These are phyloP conservation scores for Calcarisporium arbuscula DNA, from an alignment of 2,329 filamentous ascomycete genomes.

Conservation along the genomic window DNA sequence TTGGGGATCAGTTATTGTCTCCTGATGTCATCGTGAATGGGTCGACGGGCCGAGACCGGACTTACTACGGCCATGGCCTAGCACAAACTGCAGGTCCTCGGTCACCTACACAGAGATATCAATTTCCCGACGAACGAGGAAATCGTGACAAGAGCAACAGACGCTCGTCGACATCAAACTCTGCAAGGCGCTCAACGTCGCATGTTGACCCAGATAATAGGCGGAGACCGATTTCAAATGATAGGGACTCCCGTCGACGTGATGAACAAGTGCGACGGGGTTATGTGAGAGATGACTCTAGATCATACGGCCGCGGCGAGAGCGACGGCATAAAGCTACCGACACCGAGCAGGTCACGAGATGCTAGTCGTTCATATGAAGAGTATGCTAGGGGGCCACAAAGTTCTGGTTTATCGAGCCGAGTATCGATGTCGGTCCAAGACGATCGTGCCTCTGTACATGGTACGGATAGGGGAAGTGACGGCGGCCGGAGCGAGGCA, in stretches of 20 bases:
- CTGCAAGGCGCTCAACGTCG: constrained; percentile 19
- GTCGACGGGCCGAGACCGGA: constrained; percentile 35
- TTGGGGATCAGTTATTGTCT: constrained; percentile 30
- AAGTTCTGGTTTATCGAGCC: constrained; percentile 21
- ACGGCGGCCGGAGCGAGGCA: constrained; percentile 1
- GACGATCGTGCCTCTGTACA: constrained; percentile 22
- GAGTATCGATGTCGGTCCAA: constrained; percentile 28
- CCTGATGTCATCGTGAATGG: constrained; percentile 37
- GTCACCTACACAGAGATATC: constrained; percentile 24
- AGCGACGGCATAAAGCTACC: constrained; percentile 14
- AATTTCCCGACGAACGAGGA: constrained; percentile 19
- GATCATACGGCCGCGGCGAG: constrained; percentile 17
- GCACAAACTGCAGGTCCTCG: constrained; percentile 12
- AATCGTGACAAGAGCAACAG: constrained; percentile 17
- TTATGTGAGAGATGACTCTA: constrained; percentile 25
- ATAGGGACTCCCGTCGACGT: constrained; percentile 21
- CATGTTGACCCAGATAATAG: constrained; percentile 19
- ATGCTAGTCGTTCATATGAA: constrained; percentile 32
- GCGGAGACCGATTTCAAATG: constrained; percentile 24
- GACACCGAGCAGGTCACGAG: constrained; percentile 15
- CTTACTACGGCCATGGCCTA: constrained; percentile 27
- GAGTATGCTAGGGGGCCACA: constrained; percentile 26
- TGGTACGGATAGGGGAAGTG: constrained; percentile 17
- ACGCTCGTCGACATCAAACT: constrained; percentile 20
- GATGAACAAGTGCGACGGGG: constrained; percentile 19